Conservation (phyloP, 257 asterid species). For the Primulina eburnea region DNA sequence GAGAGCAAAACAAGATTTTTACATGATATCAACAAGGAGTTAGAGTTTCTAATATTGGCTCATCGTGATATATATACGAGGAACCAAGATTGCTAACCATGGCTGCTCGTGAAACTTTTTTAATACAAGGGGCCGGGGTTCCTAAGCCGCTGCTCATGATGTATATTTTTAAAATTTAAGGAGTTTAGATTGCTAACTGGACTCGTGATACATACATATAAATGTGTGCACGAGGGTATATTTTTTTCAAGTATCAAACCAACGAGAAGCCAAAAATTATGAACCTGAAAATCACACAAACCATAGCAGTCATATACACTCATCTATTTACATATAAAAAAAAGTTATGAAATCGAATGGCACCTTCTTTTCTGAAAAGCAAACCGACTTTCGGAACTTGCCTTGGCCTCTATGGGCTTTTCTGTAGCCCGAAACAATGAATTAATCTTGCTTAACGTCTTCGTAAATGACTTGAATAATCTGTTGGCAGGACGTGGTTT, state of each 20-base stretch:
- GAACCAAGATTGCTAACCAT: too few species aligned
- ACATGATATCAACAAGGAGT: too few species aligned
- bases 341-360: constrained; percentile 68
- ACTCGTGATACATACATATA: too few species aligned
- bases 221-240: too few species aligned
- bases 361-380: constrained; percentile 79
- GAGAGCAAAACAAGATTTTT: too few species aligned
- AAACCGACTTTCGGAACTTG: constrained; percentile 49
- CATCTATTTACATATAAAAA: constrained; percentile 27
- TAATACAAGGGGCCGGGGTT: too few species aligned
- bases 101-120: too few species aligned
- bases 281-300: constrained; percentile 29
- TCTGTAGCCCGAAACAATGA: constrained; percentile 59
- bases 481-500: constrained; percentile 65
- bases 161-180: too few species aligned
- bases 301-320: constrained; percentile 31
- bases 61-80: too few species aligned
- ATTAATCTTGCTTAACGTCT: constrained; percentile 64
- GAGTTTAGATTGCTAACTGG: too few species aligned
- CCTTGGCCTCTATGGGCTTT: constrained; percentile 45
- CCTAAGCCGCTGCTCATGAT: too few species aligned
- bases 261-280: not conserved
- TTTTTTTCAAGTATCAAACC: not conserved
- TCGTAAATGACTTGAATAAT: constrained; percentile 69
- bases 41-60: too few species aligned